A percentile compares a stretch with the other conserved stretches of the same genome.
These are phyloP conservation scores for Jacaranda copaia DNA, from an alignment of 257 asterid species.

Conservation along the genomic window DNA sequence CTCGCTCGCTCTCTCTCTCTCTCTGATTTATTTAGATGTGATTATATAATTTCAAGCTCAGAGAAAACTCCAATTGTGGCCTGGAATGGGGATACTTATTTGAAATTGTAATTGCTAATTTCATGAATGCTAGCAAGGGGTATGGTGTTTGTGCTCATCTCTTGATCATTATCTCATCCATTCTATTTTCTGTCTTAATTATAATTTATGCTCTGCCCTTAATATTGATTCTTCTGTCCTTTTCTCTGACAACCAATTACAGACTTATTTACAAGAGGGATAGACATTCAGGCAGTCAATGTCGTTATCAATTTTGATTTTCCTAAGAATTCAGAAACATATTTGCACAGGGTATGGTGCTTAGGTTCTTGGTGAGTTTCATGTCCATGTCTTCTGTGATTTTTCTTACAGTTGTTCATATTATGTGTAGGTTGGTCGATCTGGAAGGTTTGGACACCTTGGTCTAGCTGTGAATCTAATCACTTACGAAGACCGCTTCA, in stretches of 20 bases:
- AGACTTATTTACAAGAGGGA: slow-evolving; percentile 91
- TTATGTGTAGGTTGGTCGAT: slow-evolving; percentile 79
- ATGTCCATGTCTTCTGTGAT: slow-evolving; percentile 9
- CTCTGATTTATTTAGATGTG: not conserved
- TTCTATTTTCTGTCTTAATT: not conserved
- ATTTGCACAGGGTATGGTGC: slow-evolving; percentile 80
- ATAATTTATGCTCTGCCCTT: slow-evolving; percentile 21
- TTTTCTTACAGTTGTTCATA: slow-evolving; percentile 23
- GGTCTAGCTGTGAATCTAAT: slow-evolving; percentile 92
- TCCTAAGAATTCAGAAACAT: slow-evolving; percentile 85
- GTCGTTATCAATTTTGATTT: slow-evolving; percentile 89
- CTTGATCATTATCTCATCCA: slow-evolving; percentile 12
- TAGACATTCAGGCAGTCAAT: slow-evolving; percentile 91
- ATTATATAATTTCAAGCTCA: not conserved
- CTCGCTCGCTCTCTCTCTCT: not conserved
- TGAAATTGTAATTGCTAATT: slow-evolving; percentile 21
- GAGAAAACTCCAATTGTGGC: not conserved
- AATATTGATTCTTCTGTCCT: slow-evolving; percentile 15
- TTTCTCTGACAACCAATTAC: slow-evolving; percentile 37
- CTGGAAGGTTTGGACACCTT: slow-evolving; percentile 95
- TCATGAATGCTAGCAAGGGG: slow-evolving; percentile 12
- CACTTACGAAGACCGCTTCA: slow-evolving; percentile 86
- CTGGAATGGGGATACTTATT: not conserved
- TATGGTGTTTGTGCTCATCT: not conserved
- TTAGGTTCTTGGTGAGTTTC: slow-evolving; percentile 28